Percentiles rank a stretch among this genome's conserved stretches.
Conservation (phyloP, 108 stramenopile genomes). For the Epipyxis sp. region DNA sequence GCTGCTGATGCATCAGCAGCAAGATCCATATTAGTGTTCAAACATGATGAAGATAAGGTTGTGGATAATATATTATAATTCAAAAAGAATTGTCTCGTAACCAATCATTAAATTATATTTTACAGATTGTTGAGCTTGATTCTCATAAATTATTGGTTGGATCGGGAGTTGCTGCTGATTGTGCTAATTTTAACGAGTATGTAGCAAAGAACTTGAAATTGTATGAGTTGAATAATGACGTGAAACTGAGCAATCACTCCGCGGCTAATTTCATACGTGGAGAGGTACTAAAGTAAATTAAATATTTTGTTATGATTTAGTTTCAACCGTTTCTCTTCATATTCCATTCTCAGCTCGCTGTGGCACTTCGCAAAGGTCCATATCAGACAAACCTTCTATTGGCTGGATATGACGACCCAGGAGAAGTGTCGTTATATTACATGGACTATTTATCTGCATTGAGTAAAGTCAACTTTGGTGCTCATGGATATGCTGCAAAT, state of each 20-base stretch:
- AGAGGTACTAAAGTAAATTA: constrained; percentile 34
- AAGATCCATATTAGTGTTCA: constrained; percentile 30
- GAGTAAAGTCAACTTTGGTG: constrained; percentile 57
- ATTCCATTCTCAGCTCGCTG: constrained; percentile 67
- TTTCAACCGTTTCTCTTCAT: not conserved
- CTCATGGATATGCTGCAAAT: constrained; percentile 82
- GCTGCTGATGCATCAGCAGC: constrained; percentile 30
- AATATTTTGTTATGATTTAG: not conserved
- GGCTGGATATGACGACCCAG: constrained; percentile 76
- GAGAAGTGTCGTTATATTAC: constrained; percentile 70
- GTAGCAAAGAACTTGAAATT: constrained; percentile 84
- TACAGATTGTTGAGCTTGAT: constrained; percentile 29
- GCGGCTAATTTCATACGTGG: constrained; percentile 89
- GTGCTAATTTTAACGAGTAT: constrained; percentile 85
- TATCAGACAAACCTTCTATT: constrained; percentile 91
- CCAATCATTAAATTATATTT: not conserved
- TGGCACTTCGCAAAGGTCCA: constrained; percentile 86
- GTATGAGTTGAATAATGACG: constrained; percentile 89
- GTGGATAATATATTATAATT: not conserved
- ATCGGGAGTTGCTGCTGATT: constrained; percentile 79
- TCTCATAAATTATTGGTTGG: constrained; percentile 73
- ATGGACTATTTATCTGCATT: constrained; percentile 87
- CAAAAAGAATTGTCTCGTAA: not conserved
- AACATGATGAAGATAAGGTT: constrained; percentile 36
- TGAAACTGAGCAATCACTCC: constrained; percentile 79